Evolutionary conservation across 1,139 yeast genomes (phyloP).

Genomic region (Saccharomycopsis crataegensis): DNA sequence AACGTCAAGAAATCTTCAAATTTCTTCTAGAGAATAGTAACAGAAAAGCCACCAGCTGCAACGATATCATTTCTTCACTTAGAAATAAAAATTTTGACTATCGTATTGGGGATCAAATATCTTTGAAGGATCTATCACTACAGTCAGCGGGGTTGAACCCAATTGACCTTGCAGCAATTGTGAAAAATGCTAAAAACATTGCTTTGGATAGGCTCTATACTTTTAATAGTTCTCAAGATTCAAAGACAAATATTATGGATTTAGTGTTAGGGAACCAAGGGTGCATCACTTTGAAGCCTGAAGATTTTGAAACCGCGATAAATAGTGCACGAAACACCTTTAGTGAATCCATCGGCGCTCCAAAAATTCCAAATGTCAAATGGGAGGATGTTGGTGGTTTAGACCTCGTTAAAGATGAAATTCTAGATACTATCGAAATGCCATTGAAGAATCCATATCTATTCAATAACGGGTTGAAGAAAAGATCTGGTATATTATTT

Average conservation of each 20-base stretch:
- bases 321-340: slow-evolving; percentile 79
- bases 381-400: slow-evolving; percentile 97
- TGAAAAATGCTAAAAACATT: slow-evolving; percentile 52
- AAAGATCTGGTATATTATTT: slow-evolving; percentile 86
- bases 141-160: slow-evolving; percentile 95
- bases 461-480: slow-evolving; percentile 81
- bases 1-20: slow-evolving; percentile 57
- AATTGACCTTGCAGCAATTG: slow-evolving; percentile 67
- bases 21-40: slow-evolving; percentile 33
- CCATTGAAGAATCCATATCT: slow-evolving; percentile 90
- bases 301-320: slow-evolving; percentile 67
- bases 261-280: slow-evolving; percentile 40
- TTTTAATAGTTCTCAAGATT: slow-evolving; percentile 21
- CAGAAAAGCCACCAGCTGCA: background rate
- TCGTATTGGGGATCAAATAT: slow-evolving; percentile 44
- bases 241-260: slow-evolving; percentile 22
- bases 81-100: slow-evolving; percentile 17
- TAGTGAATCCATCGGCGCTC: slow-evolving; percentile 95
- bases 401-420: slow-evolving; percentile 83
- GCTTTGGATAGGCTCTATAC: slow-evolving; percentile 44
- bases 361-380: slow-evolving; percentile 86
- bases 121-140: slow-evolving; percentile 53
- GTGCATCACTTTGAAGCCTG: slow-evolving; percentile 44
- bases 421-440: slow-evolving; percentile 91
- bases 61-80: background rate